Evolutionary conservation across 129 eudicot genomes (phyloP).

Genomic region (Helichrysum umbraculigerum): DNA sequence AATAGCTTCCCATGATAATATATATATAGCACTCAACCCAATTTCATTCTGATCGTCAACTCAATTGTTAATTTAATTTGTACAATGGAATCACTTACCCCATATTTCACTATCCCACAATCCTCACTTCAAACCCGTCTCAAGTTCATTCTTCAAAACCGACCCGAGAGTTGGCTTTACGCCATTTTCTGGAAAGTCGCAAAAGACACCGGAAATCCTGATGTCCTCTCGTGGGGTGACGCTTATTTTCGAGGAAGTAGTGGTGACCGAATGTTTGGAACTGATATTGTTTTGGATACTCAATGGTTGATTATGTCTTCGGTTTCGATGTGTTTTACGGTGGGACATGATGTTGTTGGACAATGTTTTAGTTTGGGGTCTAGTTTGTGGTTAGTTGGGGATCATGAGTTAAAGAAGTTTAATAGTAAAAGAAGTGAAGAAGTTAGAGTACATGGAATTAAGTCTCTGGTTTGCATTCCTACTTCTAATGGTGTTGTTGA

Average conservation of each 20-base stretch:
- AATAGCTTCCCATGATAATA: too few relatives aligned
- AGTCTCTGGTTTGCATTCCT: constrained; percentile 49
- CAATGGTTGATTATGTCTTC: constrained; percentile 53
- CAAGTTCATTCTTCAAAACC: constrained; percentile 41
- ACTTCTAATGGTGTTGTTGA: constrained; percentile 51
- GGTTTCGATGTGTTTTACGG: constrained; percentile 28
- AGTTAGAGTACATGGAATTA: constrained; percentile 46
- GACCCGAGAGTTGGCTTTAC: constrained; percentile 48
- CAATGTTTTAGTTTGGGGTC: constrained; percentile 41
- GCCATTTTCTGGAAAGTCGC: constrained; percentile 57
- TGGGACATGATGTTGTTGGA: constrained; percentile 35
- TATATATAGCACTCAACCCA: too few relatives aligned
- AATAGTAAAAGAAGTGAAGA: constrained; percentile 48
- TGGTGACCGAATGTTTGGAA: constrained; percentile 11
- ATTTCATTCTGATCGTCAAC: too few relatives aligned
- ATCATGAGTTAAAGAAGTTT: constrained; percentile 29
- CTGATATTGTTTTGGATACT: constrained; percentile 29
- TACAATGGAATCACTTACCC: background rate
- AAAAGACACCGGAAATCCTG: constrained; percentile 26
- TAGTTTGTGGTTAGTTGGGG: constrained; percentile 38
- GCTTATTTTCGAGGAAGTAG: constrained; percentile 37
- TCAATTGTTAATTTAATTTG: too few relatives aligned
- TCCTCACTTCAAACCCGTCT: constrained; percentile 41
- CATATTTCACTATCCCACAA: constrained; percentile 5
- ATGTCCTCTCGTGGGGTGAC: constrained; percentile 51